Evolutionary conservation across 306 rosid genomes (phyloP).

Genomic region (Prunus padus): DNA sequence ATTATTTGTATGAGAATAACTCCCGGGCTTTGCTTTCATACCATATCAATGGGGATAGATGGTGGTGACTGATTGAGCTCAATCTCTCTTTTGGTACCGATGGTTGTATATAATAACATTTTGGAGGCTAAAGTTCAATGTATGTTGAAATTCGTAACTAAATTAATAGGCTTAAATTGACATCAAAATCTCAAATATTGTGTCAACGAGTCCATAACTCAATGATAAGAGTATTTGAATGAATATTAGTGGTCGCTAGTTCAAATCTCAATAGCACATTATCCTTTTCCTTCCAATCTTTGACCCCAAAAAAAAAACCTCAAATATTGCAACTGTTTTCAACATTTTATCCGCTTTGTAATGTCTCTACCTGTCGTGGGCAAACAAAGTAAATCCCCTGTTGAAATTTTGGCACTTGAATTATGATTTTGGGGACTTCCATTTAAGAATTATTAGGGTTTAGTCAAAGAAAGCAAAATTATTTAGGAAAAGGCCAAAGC

Average conservation of each 20-base stretch:
- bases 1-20: constrained; percentile 19
- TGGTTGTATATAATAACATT: not conserved
- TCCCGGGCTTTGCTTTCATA: constrained; percentile 21
- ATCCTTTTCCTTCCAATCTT: too few species aligned
- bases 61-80: not conserved
- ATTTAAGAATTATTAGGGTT: too few species aligned
- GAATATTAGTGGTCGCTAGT: fast-evolving
- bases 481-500: too few species aligned
- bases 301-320: not conserved
- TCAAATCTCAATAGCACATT: too few species aligned
- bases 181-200: not conserved
- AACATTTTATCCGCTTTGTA: not conserved
- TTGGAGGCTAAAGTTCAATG: not conserved
- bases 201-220: fast-evolving
- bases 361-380: not conserved
- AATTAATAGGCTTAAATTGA: not conserved
- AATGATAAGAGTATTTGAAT: fast-evolving
- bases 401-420: constrained; percentile 20
- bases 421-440: constrained; percentile 1
- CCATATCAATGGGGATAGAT: not conserved
- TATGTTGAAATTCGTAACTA: not conserved
- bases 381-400: not conserved
- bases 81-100: not conserved
- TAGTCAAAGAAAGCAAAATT: too few species aligned
- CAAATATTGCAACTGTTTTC: not conserved